Percentiles rank a stretch among this genome's conserved stretches.
These are phyloP conservation scores for Rhytidhysteron rufulum DNA, from an alignment of 2,329 filamentous ascomycete species.

Conservation along the genomic window DNA sequence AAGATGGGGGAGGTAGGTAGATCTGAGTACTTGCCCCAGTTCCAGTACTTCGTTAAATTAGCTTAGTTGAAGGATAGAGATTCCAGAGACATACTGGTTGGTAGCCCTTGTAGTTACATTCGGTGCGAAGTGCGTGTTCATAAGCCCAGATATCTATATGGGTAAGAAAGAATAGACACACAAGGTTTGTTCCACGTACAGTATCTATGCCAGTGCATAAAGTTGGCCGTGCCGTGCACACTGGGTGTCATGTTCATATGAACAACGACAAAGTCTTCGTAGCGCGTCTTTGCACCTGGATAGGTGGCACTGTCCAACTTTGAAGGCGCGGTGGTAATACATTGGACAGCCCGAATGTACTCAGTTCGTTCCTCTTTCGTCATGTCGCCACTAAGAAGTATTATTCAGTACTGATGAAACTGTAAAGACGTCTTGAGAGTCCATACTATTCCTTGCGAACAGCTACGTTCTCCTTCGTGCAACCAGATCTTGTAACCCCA, in stretches of 20 bases:
- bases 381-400: constrained; percentile 22
- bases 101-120: constrained; percentile 40
- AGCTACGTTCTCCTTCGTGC: constrained; percentile 37
- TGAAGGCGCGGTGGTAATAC: constrained; percentile 22
- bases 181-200: too few relatives aligned
- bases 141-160: constrained; percentile 19
- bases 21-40: constrained; percentile 51
- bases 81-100: constrained; percentile 28
- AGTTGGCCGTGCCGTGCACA: constrained; percentile 7
- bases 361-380: constrained; percentile 25
- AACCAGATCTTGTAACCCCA: constrained; percentile 24
- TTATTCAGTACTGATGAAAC: constrained; percentile 3
- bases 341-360: constrained; percentile 31
- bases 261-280: constrained; percentile 30
- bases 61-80: constrained; percentile 3
- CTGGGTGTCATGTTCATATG: constrained; percentile 19
- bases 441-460: constrained; percentile 45
- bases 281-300: constrained; percentile 28
- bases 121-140: constrained; percentile 38
- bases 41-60: constrained; percentile 42
- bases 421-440: background rate
- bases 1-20: constrained; percentile 50
- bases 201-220: background rate
- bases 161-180: constrained; percentile 2
- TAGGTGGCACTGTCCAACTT: constrained; percentile 22